Base-by-base conservation (phyloP, 768 basidiomycete species). In the Hirschioporus abietinus region DNA sequence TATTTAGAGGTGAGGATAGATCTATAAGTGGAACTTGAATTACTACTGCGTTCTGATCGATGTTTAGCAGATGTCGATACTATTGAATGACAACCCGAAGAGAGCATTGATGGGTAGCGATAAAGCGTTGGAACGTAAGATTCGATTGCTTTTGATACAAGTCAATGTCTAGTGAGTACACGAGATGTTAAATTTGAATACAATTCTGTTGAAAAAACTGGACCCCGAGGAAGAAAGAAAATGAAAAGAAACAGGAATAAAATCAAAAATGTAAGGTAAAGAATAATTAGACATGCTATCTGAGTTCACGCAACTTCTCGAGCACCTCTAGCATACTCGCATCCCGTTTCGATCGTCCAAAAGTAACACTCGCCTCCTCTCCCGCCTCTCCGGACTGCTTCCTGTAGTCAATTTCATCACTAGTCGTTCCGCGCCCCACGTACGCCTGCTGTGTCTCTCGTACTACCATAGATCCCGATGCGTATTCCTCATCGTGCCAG, bases 241-340 rank as follows among this genome's bases (percentile, higher is more conserved):
- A 52, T 1, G 42, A 6, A 20, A 52, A n/a, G n/a, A n/a, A 52
- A 6, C 15, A 52, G 6, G 20, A 15, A 52, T 3, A 52, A 52
- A 52, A 20, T 3, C 8, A 30, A 30, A 30, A 8, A 30, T 8
- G n/a, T 30, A 30, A 30, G 30, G 30, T 30, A 30, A 30, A 30
- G 2, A 8, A 30, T 30, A 8, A 30, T 30, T 30, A 30, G 8
- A 30, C 30, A 8, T 8, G 4, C 42, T 52, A 77, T 71, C 72
- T 81, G 74, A 82, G 75, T 67, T 74, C 75, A 66, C 84, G 79
- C 64, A 86, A 73, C 72, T 80, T 75, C 63, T 77, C 75, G 63
- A 83, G 79, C 60, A 81, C 79, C 63, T 83, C 81, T 12, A 74
- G 72, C 68, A 81, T 78, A 64, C 82, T 75, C 58, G 76, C 75